Conservation (phyloP, 257 asterid genomes). For the Nicotiana otophora region DNA sequence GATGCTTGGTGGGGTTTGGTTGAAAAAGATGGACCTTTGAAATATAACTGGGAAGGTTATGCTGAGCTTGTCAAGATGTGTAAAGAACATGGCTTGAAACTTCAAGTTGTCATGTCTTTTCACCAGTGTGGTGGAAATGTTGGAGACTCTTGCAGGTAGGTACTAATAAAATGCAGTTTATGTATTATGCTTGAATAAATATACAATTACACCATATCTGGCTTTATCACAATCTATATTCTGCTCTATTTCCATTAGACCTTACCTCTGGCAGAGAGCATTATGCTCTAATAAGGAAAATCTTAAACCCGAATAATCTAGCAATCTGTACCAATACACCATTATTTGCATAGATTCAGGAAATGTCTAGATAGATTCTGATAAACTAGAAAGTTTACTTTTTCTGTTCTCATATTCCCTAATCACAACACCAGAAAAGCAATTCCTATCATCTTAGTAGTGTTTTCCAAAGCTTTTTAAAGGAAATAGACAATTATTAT, state of each 20-base stretch:
- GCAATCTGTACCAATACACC: neutral
- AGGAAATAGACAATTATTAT: too few relatives aligned
- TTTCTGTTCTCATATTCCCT: neutral
- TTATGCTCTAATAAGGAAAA: neutral
- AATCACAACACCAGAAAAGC: neutral
- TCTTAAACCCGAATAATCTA: neutral
- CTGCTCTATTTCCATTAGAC: neutral
- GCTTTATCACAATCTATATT: neutral
- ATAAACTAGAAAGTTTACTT: neutral
- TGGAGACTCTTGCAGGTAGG: constrained; percentile 94
- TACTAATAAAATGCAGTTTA: constrained; percentile 1
- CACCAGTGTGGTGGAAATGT: constrained; percentile 94
- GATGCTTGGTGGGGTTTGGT: constrained; percentile 95
- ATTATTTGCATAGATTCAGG: neutral
- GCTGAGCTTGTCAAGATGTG: constrained; percentile 67
- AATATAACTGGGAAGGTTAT: constrained; percentile 88
- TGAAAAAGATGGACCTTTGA: constrained; percentile 76
- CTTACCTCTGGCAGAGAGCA: too few relatives aligned
- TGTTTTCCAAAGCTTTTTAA: too few relatives aligned
- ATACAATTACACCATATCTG: neutral
- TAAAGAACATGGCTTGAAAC: constrained; percentile 64
- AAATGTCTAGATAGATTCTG: neutral
- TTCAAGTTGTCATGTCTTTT: constrained; percentile 86
- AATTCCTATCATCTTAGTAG: neutral
- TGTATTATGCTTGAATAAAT: neutral